A percentile compares a stretch with the other conserved stretches of the same genome.
These are phyloP conservation scores for Monilinia vaccinii-corymbosi DNA, from an alignment of 2,329 filamentous ascomycete species.

Conservation along the genomic window DNA sequence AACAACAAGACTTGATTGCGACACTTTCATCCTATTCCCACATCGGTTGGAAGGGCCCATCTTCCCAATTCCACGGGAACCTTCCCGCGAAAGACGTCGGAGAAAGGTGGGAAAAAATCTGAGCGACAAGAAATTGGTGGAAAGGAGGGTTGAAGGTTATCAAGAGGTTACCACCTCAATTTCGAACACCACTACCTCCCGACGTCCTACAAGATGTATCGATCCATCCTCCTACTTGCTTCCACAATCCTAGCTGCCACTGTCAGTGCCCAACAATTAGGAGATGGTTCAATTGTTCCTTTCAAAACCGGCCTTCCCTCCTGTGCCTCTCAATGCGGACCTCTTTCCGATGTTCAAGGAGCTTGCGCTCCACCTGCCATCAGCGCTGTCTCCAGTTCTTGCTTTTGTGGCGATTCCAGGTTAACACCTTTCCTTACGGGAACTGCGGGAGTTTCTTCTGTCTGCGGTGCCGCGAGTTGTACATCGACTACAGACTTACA, in stretches of 20 bases:
- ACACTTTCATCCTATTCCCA: neutral
- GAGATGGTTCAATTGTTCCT: conserved; percentile 38
- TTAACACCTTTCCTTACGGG: conserved; percentile 48
- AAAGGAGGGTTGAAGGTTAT: neutral
- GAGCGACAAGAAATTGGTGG: neutral
- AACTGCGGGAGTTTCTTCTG: conserved; percentile 46
- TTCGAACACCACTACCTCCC: neutral
- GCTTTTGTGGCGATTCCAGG: conserved; percentile 61
- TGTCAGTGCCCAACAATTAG: conserved; percentile 1
- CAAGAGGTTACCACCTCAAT: neutral
- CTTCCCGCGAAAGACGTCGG: neutral
- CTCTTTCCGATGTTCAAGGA: conserved; percentile 60
- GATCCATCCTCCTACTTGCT: conserved; percentile 3
- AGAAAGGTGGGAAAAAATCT: neutral
- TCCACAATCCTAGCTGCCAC: conserved; percentile 4
- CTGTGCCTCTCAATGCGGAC: conserved; percentile 51
- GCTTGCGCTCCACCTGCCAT: conserved; percentile 56
- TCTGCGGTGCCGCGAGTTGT: conserved; percentile 53
- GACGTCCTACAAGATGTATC: conserved; percentile 6
- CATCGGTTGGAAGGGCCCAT: neutral
- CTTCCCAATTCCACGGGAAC: neutral
- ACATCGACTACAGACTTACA: conserved; percentile 37
- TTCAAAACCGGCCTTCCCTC: conserved; percentile 48
- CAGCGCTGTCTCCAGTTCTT: conserved; percentile 49
- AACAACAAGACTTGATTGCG: neutral